Evolutionary conservation across 306 rosid species (phyloP).

Genomic region (Vachellia pachyceras): DNA sequence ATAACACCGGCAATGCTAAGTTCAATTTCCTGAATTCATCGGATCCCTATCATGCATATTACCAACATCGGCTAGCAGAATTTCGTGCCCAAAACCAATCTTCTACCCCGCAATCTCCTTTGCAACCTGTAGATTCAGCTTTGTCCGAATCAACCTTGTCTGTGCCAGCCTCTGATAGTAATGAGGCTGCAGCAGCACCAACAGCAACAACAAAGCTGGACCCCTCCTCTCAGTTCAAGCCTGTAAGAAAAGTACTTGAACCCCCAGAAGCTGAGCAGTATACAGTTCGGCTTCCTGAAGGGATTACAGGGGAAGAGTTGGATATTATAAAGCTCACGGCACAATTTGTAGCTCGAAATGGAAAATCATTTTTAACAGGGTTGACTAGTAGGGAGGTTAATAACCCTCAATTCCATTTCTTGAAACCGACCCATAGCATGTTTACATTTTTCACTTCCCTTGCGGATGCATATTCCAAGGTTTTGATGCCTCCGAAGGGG

Average conservation of each 20-base stretch:
- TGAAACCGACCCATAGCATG: constrained; percentile 97
- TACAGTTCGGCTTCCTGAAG: constrained; percentile 95
- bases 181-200: constrained; percentile 43
- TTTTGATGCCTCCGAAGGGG: constrained; percentile 90
- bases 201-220: constrained; percentile 56
- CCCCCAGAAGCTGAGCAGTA: constrained; percentile 96
- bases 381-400: constrained; percentile 92
- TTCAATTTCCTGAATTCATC: constrained; percentile 75
- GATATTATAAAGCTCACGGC: constrained; percentile 97
- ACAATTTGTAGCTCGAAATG: constrained; percentile 95
- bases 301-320: constrained; percentile 91
- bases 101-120: constrained; percentile 52
- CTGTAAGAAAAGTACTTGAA: constrained; percentile 71
- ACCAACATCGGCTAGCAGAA: constrained; percentile 86
- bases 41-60: constrained; percentile 90
- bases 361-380: constrained; percentile 89
- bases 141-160: constrained; percentile 47
- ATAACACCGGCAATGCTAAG: constrained; percentile 77
- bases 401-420: constrained; percentile 89
- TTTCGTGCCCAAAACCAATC: constrained; percentile 81
- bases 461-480: constrained; percentile 93
- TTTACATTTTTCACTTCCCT: constrained; percentile 93
- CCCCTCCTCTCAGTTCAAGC: constrained; percentile 71
- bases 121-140: constrained; percentile 51
- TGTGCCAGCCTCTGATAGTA: constrained; percentile 51